Base-by-base conservation (phyloP, 2,329 filamentous ascomycete species). In the Pseudogymnoascus sp. region DNA sequence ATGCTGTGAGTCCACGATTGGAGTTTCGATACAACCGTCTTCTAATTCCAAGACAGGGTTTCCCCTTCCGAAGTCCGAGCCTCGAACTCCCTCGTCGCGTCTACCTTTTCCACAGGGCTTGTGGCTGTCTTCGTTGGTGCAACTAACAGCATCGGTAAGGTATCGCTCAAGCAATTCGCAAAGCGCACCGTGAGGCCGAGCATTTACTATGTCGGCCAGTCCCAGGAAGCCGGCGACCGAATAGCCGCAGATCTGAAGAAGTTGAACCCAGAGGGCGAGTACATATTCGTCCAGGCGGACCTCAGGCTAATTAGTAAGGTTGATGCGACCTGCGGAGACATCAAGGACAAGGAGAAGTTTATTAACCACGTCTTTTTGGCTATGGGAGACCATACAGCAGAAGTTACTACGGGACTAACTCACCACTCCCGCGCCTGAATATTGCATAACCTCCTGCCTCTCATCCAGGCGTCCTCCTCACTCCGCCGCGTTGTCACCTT, bases 381-480 rank as follows among this genome's bases (percentile, higher is more conserved):
- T 2, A 76, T 75, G 1, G 82, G 81, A 3, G 76, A 38, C 15
- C n/a, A 33, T 1, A 35, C 19, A n/a, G 31, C 17, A 64, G 64
- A 64, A 57, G 33, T 19, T 19, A 60, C 44, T 19, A 13, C 78
- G 19, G 75, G 79, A 6, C 74, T 86, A 11, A 74, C 74, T 8
- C 81, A 81, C 72, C 85, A 87, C 71, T 76, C 80, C 2, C 83
- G 84, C 21, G 76, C 80, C 62, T 81, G 82, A 36, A 81, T 86
- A 68, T 76, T 81, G 15, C 62, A 77, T 61, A 83, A 85, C 61
- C 78, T 88, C 0, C 78, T 87, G 10, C 84, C 85, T 0, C 76
- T 80, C 0, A 74, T 87, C 1, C 74, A 76, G 21, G 69, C 69
- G n/a, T 79, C 82, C 0, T 64, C 73, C 0, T 65, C 70, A 2